Percentiles rank a stretch among this genome's conserved stretches.
Evolutionary conservation across 257 asterid species (phyloP).

Genomic region (Coffea canephora): DNA sequence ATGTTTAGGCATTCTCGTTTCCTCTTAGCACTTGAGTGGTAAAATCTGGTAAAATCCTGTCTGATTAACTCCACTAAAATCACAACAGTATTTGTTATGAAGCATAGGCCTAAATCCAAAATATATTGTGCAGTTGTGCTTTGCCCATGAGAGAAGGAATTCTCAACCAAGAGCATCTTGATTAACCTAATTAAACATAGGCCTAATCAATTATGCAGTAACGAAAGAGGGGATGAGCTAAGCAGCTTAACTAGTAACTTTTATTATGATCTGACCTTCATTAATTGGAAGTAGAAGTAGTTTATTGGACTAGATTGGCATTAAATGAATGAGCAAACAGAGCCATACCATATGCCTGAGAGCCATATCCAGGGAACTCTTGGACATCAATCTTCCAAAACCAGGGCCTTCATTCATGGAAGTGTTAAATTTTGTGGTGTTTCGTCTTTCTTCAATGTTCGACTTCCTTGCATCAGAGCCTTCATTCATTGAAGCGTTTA

Average conservation of each 20-base stretch:
- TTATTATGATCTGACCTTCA: neutral
- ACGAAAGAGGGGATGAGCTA: neutral
- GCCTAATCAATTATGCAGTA: neutral
- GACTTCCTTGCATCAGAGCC: slow-evolving; percentile 34
- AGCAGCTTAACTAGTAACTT: neutral
- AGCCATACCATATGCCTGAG: slow-evolving; percentile 26
- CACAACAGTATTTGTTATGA: too few relatives aligned
- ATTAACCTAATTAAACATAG: too few relatives aligned
- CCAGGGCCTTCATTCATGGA: slow-evolving; percentile 56
- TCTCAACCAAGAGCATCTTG: too few relatives aligned
- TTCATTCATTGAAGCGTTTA: slow-evolving; percentile 51
- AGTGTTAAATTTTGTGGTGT: slow-evolving; percentile 33
- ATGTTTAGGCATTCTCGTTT: too few relatives aligned
- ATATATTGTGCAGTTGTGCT: too few relatives aligned
- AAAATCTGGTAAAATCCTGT: too few relatives aligned
- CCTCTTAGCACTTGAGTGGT: too few relatives aligned
- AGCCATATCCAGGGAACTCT: slow-evolving; percentile 47
- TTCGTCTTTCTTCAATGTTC: slow-evolving; percentile 30
- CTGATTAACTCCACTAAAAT: too few relatives aligned
- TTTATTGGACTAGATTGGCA: neutral
- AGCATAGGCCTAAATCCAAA: too few relatives aligned
- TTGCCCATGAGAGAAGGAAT: too few relatives aligned
- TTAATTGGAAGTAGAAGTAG: neutral
- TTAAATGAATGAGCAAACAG: neutral
- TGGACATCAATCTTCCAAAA: slow-evolving; percentile 54